Evolutionary conservation across 2,329 filamentous ascomycete species (phyloP).

Genomic region (Penicillium capsulatum): DNA sequence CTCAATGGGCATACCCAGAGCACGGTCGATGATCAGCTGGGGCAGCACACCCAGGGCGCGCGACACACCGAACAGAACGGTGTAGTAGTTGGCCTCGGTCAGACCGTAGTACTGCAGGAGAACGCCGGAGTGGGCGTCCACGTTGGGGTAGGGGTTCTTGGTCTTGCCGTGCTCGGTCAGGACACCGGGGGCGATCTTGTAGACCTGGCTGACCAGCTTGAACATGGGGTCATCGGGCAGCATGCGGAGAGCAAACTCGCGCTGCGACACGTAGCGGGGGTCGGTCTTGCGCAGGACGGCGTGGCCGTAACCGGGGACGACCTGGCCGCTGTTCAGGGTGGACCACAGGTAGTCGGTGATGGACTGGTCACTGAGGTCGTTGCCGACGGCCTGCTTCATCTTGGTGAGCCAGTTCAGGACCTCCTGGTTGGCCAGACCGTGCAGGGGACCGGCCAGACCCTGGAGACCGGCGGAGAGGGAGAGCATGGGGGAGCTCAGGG

Average conservation of each 20-base stretch:
- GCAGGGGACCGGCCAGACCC: slow-evolving; percentile 94
- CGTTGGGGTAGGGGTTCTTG: slow-evolving; percentile 99
- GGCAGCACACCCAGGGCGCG: slow-evolving; percentile 97
- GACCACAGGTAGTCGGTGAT: slow-evolving; percentile 99
- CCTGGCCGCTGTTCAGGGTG: slow-evolving; percentile 90
- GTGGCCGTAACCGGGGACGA: slow-evolving; percentile 97
- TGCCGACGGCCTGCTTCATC: slow-evolving; percentile 94
- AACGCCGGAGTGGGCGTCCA: slow-evolving; percentile 97
- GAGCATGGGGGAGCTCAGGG: slow-evolving; percentile 95
- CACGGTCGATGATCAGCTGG: slow-evolving; percentile 99
- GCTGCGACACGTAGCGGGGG: slow-evolving; percentile 97
- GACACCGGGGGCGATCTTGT: slow-evolving; percentile 98
- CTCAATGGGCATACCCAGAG: slow-evolving; percentile 94
- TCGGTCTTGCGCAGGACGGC: slow-evolving; percentile 99
- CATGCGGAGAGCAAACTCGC: slow-evolving; percentile 90
- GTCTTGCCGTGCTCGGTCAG: slow-evolving; percentile 99
- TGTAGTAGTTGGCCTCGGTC: slow-evolving; percentile 99
- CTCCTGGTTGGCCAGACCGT: slow-evolving; percentile 99
- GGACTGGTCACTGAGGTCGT: slow-evolving; percentile 90
- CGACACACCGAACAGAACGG: slow-evolving; percentile 97
- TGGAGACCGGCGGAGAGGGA: slow-evolving; percentile 95
- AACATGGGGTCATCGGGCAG: slow-evolving; percentile 98
- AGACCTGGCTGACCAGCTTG: slow-evolving; percentile 99
- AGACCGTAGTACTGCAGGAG: slow-evolving; percentile 99
- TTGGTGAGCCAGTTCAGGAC: slow-evolving; percentile 98